Evolutionary conservation across 2,329 filamentous ascomycete genomes (phyloP), one percentile per base, ranked within the genome.

Genomic region (Biscogniauxia marginata): DNA sequence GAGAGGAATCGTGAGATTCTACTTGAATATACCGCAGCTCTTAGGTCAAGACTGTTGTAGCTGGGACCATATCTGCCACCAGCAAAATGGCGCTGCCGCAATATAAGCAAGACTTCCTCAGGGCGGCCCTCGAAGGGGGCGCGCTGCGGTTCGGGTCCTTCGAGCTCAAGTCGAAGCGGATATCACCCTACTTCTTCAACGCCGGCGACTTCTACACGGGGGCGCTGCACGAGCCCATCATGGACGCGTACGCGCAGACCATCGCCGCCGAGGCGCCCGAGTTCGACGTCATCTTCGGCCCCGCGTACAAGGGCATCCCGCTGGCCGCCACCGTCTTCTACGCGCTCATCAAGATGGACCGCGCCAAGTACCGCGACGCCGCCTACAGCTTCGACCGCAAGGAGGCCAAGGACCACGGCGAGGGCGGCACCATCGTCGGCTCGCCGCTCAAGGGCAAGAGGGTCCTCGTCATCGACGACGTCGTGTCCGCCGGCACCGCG

Each of bases 161-260:
- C 77, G 90, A 88, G 66, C 85, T 99, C 71, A 99, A 99, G 79
- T 97, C 93, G 53, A 90, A 91, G 75, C 90, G 93, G 69, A 81
- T 81, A 67, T 96, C 92, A 11, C 95, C 95, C 45, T 98, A 98
- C 83, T 98, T 98, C 81, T 96, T 98, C 86, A 97, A 96, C 75
- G 92, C 93, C 48, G 92, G 93, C 58, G 85, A 90, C 67, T 96
- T 98, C 76, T 91, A 95, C 80, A 87, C 87, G 52, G 89, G 88
- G 20, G 82, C 87, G 60, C 84, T 96, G 24, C 85, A 96, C 61
- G 84, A 83, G 60, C 85, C 91, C 55, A 90, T 96, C 65, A 84
- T 89, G 52, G 83, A 85, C 44, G 92, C 93, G 57, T 98, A 93
- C 74, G 93, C 93, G 46, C 75, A 82, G 63, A 81, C 84, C 55